A percentile compares a stretch with the other conserved stretches of the same genome.
Evolutionary conservation across 2,329 filamentous ascomycete species (phyloP).

Genomic region (Coniella lustricola): DNA sequence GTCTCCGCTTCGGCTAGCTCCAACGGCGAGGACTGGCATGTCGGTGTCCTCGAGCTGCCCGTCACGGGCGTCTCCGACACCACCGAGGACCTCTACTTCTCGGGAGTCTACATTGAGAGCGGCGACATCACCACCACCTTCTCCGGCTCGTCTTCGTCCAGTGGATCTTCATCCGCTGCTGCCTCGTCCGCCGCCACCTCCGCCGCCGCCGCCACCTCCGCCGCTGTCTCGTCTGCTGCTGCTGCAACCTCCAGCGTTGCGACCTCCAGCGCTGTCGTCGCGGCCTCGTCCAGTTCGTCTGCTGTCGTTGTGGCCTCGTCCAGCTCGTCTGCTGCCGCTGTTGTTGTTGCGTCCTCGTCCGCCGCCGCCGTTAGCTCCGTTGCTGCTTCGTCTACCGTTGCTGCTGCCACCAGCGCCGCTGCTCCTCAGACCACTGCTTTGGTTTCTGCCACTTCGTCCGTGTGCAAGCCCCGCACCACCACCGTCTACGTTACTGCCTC

Average conservation of each 20-base stretch:
- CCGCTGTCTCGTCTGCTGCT: background rate
- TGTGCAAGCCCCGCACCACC: constrained; percentile 12
- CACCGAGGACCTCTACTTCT: constrained; percentile 61
- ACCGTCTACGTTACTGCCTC: constrained; percentile 14
- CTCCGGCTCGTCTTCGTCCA: constrained; percentile 7
- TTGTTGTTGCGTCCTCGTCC: background rate
- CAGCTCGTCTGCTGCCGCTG: background rate
- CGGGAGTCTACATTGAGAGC: constrained; percentile 59
- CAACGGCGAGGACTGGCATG: constrained; percentile 62
- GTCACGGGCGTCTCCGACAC: constrained; percentile 41
- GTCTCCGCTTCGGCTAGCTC: constrained; percentile 50
- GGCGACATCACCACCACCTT: constrained; percentile 27
- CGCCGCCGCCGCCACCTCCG: background rate
- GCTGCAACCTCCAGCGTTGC: background rate
- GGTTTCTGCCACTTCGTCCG: background rate
- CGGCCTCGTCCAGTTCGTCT: background rate
- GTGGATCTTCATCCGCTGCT: constrained; percentile 5
- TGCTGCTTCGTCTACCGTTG: constrained; percentile 1
- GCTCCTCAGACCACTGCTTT: constrained; percentile 9
- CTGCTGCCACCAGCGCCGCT: constrained; percentile 7
- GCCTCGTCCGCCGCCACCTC: constrained; percentile 16
- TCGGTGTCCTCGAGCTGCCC: constrained; percentile 58
- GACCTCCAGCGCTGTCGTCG: background rate
- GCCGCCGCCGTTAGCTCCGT: background rate
- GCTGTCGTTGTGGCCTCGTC: background rate